phyloP scores from a whole-genome alignment of 805 yeast genomes.

The Ogataea degrootiae region DNA sequence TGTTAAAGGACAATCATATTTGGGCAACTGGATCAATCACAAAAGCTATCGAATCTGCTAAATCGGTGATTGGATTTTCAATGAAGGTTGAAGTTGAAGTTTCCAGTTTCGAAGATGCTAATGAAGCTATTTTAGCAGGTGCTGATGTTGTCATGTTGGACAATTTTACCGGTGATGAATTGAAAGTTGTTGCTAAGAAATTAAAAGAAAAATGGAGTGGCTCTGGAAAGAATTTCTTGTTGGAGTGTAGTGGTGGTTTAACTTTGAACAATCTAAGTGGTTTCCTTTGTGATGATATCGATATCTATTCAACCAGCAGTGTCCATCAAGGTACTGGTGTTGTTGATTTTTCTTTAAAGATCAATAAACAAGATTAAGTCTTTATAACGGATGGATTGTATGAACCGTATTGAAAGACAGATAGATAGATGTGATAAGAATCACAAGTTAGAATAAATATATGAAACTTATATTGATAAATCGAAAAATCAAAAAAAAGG shows the following conservation, averaged over 20 bases:
- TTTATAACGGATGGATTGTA: background rate
- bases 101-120: conserved; percentile 77
- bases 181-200: conserved; percentile 58
- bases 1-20: conserved; percentile 92
- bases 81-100: conserved; percentile 91
- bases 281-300: conserved; percentile 74
- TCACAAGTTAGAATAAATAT: no score
- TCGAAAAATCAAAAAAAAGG: no score
- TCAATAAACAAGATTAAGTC: conserved; percentile 25
- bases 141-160: conserved; percentile 96
- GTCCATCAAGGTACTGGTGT: conserved; percentile 88
- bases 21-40: conserved; percentile 93
- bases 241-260: conserved; percentile 93
- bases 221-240: conserved; percentile 44
- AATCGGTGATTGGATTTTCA: conserved; percentile 81
- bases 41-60: conserved; percentile 71
- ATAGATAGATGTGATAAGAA: no score
- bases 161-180: conserved; percentile 66
- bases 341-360: conserved; percentile 81
- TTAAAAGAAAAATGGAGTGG: conserved; percentile 56
- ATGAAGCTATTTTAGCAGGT: conserved; percentile 90
- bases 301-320: conserved; percentile 84
- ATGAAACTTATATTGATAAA: no score
- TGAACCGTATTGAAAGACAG: no score
- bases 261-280: conserved; percentile 59